Percentiles rank a stretch among this genome's conserved stretches.
Conservation (phyloP, 2,329 filamentous ascomycete species). For the Ophiostoma fasciatum region DNA sequence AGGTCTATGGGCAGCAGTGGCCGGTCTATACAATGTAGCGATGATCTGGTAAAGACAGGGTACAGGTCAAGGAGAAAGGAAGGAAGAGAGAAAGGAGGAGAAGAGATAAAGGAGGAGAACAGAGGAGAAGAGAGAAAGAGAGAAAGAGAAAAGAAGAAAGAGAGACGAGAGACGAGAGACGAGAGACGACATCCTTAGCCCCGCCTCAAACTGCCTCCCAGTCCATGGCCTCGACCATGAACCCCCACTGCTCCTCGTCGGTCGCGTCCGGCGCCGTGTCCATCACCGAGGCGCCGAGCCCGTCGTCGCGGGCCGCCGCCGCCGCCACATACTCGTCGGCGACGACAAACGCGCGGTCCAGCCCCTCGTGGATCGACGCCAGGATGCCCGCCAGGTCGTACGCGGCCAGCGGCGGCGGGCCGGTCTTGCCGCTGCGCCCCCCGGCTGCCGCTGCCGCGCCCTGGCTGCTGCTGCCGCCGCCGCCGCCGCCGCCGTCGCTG, state of each 20-base stretch:
- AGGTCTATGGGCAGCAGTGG: too few relatives aligned
- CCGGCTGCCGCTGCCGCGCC: neutral
- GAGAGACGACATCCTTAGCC: too few relatives aligned
- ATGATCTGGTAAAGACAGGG: too few relatives aligned
- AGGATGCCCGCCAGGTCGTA: constrained; percentile 50
- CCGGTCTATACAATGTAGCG: too few relatives aligned
- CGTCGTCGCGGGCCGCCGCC: neutral
- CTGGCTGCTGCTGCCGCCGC: neutral
- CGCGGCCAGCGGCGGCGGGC: constrained; percentile 32
- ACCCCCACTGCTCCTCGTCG: constrained; percentile 34
- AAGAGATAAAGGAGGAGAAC: too few relatives aligned
- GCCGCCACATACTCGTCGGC: constrained; percentile 28
- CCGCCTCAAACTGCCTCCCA: constrained; percentile 11
- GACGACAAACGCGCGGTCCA: constrained; percentile 41
- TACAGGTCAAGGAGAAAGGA: neutral
- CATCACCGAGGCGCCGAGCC: neutral
- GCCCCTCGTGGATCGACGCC: constrained; percentile 37
- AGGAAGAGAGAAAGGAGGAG: neutral
- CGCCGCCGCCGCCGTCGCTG: constrained; percentile 15
- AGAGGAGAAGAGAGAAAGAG: too few relatives aligned
- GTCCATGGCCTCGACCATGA: constrained; percentile 39
- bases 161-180: too few relatives aligned
- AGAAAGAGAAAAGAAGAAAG: too few relatives aligned
- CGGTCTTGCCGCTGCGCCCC: constrained; percentile 9
- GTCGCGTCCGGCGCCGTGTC: constrained; percentile 12